These are phyloP conservation scores for Rosa lucieae DNA, from an alignment of 306 rosid genomes.

Conservation along the genomic window DNA sequence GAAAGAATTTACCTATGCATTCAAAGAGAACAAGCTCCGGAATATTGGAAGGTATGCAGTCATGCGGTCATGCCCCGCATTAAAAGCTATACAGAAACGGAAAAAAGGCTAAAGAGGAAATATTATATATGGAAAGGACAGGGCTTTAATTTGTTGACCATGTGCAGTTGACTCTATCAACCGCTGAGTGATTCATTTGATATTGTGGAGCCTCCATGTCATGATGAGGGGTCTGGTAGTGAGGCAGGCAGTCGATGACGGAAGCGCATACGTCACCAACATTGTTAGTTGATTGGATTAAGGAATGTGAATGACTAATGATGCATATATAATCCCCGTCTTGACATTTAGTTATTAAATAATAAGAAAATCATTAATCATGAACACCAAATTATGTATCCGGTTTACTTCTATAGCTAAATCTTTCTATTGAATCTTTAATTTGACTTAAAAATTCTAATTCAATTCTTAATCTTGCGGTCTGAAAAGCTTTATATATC, in stretches of 20 bases:
- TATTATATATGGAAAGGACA: not conserved
- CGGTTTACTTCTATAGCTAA: no score
- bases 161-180: not conserved
- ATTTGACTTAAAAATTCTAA: no score
- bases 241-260: conserved; percentile 14
- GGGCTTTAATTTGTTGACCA: not conserved
- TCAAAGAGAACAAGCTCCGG: not conserved
- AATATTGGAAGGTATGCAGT: not conserved
- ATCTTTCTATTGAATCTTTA: no score
- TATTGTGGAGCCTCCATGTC: not conserved
- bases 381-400: no score
- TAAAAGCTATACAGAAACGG: not conserved
- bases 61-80: not conserved
- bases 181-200: not conserved
- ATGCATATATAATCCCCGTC: not conserved
- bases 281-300: not conserved
- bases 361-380: not conserved
- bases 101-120: not conserved
- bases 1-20: no score
- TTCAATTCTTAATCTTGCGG: no score
- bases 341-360: no score
- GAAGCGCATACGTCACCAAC: conserved; percentile 29
- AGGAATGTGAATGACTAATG: not conserved
- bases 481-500: no score
- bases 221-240: not conserved